Base-by-base conservation (phyloP, 495 filamentous ascomycete species). In the Hyaloscypha bicolor region DNA sequence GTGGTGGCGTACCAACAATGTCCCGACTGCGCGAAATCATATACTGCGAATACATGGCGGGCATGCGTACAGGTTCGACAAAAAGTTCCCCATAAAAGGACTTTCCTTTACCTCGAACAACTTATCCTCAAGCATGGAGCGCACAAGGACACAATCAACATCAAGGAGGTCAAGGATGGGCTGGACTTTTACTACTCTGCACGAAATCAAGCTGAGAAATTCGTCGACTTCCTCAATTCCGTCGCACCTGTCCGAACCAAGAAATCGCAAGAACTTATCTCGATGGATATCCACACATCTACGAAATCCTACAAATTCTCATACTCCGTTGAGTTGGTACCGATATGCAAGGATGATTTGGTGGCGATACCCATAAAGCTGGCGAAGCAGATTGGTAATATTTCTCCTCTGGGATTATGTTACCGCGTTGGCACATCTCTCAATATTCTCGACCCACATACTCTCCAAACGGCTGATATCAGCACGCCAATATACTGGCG, bases 81-180 rank as follows among this genome's bases (percentile, higher is more conserved):
- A 79, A 96, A 97, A 75, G 96, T 99, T 30, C 87, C 91, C 0
- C 96, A 99, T 78, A 99, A 99, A 83, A 86, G 96, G 68, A 98
- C 95, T 6, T 98, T 99, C 80, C 80, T 98, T 9, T 96, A 92
- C 78, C 90, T 99, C 19, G 96, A 99, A 73, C 96, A 99, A 79
- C 82, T 98, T 31, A 97, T 99, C 75, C 81, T 99, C 33, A 97
- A 96, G 79, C 90, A 97, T 74, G 86, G 86, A 33, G 95, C 94
- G 3, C 95, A 99, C 76, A 88, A 88, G 69, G 94, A 99, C 68
- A 92, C 94, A 1, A 91, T 96, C 76, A 98, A 97, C 77, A 98
- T 99, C 77, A 97, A 96, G 73, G 95, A 99, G 74, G 89, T 90
- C 9, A 92, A 91, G 75, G 90, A 97, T 72, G 96, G 96, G 22